Evolutionary conservation across 371 early-diverging fungal species (phyloP).

Genomic region (Sporodiniella umbellata): DNA sequence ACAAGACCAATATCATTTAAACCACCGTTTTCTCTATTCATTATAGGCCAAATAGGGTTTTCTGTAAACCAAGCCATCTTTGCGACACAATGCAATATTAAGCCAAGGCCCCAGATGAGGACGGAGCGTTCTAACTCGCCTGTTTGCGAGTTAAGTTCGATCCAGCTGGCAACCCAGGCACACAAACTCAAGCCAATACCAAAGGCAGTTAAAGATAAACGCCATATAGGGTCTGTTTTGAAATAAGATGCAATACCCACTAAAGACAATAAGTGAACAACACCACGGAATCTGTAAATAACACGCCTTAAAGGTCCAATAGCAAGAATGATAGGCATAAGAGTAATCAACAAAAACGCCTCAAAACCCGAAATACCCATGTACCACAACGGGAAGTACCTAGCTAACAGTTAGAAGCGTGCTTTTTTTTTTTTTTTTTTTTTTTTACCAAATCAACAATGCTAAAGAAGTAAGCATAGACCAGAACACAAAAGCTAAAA

Average conservation of each 20-base stretch:
- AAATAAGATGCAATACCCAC: conserved; percentile 63
- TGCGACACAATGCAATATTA: conserved; percentile 64
- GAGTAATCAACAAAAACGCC: conserved; percentile 64
- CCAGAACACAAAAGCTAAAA: conserved; percentile 73
- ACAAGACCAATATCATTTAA: conserved; percentile 63
- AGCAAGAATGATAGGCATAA: conserved; percentile 63
- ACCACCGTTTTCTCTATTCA: conserved; percentile 71
- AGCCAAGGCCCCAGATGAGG: conserved; percentile 64
- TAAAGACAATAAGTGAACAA: conserved; percentile 59
- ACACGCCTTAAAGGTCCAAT: conserved; percentile 55
- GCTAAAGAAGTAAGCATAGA: conserved; percentile 74
- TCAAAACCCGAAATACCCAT: conserved; percentile 86
- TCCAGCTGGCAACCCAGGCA: conserved; percentile 58
- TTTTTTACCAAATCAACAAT: conserved; percentile 68
- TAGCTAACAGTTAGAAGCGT: not conserved
- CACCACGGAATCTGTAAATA: conserved; percentile 52
- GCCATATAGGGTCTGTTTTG: conserved; percentile 52
- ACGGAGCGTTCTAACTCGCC: conserved; percentile 62
- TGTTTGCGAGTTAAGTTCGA: conserved; percentile 48
- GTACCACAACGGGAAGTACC: conserved; percentile 79
- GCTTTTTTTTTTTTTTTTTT: not conserved
- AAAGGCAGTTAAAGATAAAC: conserved; percentile 58
- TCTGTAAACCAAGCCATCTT: conserved; percentile 76
- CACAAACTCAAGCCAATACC: conserved; percentile 58
- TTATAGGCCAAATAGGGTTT: conserved; percentile 82